Conservation (phyloP, 2,329 filamentous ascomycete genomes). For the Zarea fungicola region DNA sequence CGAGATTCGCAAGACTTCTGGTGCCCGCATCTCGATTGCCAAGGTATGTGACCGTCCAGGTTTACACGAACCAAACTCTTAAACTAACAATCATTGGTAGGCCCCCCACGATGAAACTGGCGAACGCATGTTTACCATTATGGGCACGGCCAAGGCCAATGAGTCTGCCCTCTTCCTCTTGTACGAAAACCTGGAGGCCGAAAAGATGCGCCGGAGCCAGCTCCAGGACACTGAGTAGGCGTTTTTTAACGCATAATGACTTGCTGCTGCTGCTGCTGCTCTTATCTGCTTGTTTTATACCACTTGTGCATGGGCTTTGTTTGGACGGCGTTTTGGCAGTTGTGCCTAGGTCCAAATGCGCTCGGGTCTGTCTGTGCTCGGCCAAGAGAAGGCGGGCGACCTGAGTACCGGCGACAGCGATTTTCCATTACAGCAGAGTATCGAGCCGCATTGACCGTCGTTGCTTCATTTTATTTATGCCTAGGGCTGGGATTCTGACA, state of each 20-base stretch:
- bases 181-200: slow-evolving; percentile 97
- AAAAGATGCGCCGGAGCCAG: slow-evolving; percentile 97
- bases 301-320: slow-evolving; percentile 27
- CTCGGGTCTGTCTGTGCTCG: slow-evolving; percentile 41
- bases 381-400: slow-evolving; percentile 39
- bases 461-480: slow-evolving; percentile 9
- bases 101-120: slow-evolving; percentile 94
- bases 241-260: slow-evolving; percentile 13
- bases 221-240: slow-evolving; percentile 51
- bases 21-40: slow-evolving; percentile 94
- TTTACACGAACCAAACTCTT: no score
- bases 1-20: slow-evolving; percentile 95
- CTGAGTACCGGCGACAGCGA: slow-evolving; percentile 30
- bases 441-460: slow-evolving; percentile 6
- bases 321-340: slow-evolving; percentile 48
- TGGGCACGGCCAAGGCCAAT: slow-evolving; percentile 88
- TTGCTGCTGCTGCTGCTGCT: slow-evolving; percentile 9
- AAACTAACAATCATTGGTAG: background rate
- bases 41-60: slow-evolving; percentile 43
- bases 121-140: slow-evolving; percentile 99
- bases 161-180: slow-evolving; percentile 93
- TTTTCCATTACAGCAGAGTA: slow-evolving; percentile 13
- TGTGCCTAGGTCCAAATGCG: slow-evolving; percentile 50
- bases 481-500: slow-evolving; percentile 1
- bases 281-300: slow-evolving; percentile 22